A percentile compares a stretch with the other conserved stretches of the same genome.
Evolutionary conservation across 495 filamentous ascomycete species (phyloP).

Genomic region (Achaetomiella virescens): DNA sequence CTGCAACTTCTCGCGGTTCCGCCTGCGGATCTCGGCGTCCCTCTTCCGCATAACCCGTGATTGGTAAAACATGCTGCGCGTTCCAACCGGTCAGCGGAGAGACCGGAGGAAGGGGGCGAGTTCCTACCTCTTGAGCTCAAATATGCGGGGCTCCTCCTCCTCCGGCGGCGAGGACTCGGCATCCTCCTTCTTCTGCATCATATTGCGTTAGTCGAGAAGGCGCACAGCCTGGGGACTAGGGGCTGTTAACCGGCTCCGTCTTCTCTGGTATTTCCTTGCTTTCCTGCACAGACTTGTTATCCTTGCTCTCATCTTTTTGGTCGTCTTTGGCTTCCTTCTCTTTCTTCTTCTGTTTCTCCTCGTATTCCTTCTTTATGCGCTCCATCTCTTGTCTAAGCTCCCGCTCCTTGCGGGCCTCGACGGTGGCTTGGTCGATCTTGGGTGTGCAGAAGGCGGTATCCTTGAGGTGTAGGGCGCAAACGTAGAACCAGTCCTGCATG

Average conservation of each 20-base stretch:
- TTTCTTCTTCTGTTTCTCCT: constrained; percentile 59
- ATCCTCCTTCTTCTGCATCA: constrained; percentile 28
- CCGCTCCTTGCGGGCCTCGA: constrained; percentile 62
- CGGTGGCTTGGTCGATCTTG: constrained; percentile 68
- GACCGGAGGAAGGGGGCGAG: neutral
- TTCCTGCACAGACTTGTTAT: constrained; percentile 32
- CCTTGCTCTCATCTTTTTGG: constrained; percentile 47
- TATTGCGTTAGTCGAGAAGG: neutral
- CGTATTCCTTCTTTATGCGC: constrained; percentile 71
- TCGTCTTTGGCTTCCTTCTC: constrained; percentile 42
- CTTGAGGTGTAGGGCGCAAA: constrained; percentile 77
- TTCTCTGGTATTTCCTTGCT: constrained; percentile 50
- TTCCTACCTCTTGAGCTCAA: constrained; percentile 74
- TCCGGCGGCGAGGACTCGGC: constrained; percentile 37
- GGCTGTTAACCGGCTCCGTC: constrained; percentile 13
- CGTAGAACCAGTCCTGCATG: constrained; percentile 84
- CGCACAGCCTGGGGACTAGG: neutral
- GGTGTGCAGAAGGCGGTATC: constrained; percentile 77
- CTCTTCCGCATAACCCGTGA: constrained; percentile 73
- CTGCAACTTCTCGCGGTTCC: constrained; percentile 73
- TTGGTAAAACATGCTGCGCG: constrained; percentile 71
- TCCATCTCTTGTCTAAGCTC: constrained; percentile 67
- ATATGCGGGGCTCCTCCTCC: constrained; percentile 68
- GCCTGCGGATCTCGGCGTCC: constrained; percentile 70
- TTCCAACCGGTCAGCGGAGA: neutral